Conservation (phyloP, 345 rosid genomes). For the Ceriops tagal region DNA sequence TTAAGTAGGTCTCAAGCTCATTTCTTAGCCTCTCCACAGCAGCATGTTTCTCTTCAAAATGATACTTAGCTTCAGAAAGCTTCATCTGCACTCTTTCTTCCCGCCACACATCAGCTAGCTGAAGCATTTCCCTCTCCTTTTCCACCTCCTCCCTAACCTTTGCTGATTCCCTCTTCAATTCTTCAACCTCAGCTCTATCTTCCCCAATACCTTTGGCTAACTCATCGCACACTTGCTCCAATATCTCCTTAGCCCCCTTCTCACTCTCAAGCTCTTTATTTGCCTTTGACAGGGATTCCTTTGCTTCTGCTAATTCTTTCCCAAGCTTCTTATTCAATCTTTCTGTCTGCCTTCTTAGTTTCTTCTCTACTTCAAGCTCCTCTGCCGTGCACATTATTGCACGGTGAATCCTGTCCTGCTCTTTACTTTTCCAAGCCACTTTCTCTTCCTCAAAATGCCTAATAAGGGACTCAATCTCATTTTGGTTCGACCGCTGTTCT, state of each 20-base stretch:
- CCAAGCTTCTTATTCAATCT: conserved; percentile 84
- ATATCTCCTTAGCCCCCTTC: conserved; percentile 77
- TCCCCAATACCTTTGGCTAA: conserved; percentile 71
- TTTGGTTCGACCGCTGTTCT: conserved; percentile 35
- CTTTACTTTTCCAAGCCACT: conserved; percentile 53
- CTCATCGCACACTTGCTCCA: conserved; percentile 89
- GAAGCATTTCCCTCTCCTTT: conserved; percentile 96
- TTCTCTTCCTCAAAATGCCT: conserved; percentile 58
- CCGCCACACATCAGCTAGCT: conserved; percentile 78
- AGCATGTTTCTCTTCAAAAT: conserved; percentile 84
- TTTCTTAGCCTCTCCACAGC: conserved; percentile 61
- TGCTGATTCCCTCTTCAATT: conserved; percentile 53
- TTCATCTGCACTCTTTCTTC: conserved; percentile 99
- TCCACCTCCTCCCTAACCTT: conserved; percentile 76
- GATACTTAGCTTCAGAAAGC: conserved; percentile 74
- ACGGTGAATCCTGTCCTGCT: conserved; percentile 44
- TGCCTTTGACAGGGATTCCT: conserved; percentile 39
- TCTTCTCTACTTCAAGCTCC: conserved; percentile 71
- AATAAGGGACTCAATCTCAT: conserved; percentile 48
- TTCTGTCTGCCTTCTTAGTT: conserved; percentile 63
- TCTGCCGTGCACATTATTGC: conserved; percentile 50
- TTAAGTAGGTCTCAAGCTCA: conserved; percentile 60
- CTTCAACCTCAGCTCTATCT: conserved; percentile 56
- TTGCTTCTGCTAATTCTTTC: conserved; percentile 57
- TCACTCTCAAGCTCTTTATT: conserved; percentile 60